These are phyloP conservation scores for Ogataea wickerhamii DNA, from an alignment of 805 yeast species.

Conservation along the genomic window DNA sequence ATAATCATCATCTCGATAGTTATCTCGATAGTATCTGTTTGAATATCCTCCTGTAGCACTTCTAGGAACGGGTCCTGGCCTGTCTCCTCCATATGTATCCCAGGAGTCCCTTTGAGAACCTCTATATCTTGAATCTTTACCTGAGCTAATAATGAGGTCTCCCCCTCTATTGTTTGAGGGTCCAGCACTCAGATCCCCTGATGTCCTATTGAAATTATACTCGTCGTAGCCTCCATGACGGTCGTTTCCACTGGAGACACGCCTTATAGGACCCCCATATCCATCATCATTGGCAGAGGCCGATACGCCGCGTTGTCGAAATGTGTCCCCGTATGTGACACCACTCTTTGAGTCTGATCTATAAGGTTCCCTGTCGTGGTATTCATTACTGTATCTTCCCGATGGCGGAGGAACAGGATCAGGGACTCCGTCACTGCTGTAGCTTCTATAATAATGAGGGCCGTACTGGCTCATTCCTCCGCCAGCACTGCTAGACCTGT, in stretches of 20 bases:
- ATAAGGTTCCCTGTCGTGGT: constrained; percentile 19
- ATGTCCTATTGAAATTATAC: constrained; percentile 9
- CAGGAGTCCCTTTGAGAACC: constrained; percentile 18
- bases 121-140: constrained; percentile 15
- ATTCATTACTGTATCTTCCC: constrained; percentile 14
- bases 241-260: constrained; percentile 13
- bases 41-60: constrained; percentile 10
- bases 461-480: neutral
- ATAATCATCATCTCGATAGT: constrained; percentile 12
- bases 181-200: constrained; percentile 21
- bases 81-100: constrained; percentile 9
- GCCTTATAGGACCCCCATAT: constrained; percentile 6
- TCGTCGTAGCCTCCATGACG: constrained; percentile 15
- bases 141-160: constrained; percentile 16
- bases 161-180: constrained; percentile 19
- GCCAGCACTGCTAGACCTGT: constrained; percentile 4
- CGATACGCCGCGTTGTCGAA: constrained; percentile 5
- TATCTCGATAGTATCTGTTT: constrained; percentile 14
- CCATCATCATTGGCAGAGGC: constrained; percentile 10
- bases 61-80: constrained; percentile 6
- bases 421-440: constrained; percentile 15
- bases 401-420: constrained; percentile 3
- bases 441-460: constrained; percentile 15
- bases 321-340: constrained; percentile 4
- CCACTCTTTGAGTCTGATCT: constrained; percentile 11